phyloP scores from a whole-genome alignment of 129 eudicot species.

The Tanacetum coccineum region DNA sequence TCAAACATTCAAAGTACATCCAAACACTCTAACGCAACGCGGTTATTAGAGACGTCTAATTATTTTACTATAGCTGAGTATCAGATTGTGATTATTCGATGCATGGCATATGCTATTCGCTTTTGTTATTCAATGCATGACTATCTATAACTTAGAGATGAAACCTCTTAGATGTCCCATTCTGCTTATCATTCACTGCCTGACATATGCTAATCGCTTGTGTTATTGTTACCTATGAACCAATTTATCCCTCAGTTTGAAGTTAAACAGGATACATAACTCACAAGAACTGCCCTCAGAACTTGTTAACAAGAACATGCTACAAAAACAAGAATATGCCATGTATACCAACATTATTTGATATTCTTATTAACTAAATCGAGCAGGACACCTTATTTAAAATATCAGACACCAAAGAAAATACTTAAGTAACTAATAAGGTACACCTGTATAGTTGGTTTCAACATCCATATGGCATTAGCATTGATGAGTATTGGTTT shows the following conservation, averaged over 20 bases:
- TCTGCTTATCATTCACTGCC: constrained; percentile 12
- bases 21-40: too few relatives aligned
- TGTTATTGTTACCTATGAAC: constrained; percentile 9
- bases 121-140: too few relatives aligned
- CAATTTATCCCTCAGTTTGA: neutral
- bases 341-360: constrained; percentile 6
- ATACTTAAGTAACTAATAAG: constrained; percentile 12
- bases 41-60: too few relatives aligned
- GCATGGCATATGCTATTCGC: too few relatives aligned
- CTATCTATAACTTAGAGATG: too few relatives aligned
- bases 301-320: constrained; percentile 13
- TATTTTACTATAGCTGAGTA: too few relatives aligned
- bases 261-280: constrained; percentile 1
- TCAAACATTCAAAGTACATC: too few relatives aligned
- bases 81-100: too few relatives aligned
- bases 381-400: too few relatives aligned
- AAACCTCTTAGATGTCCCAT: neutral
- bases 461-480: constrained; percentile 43
- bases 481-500: constrained; percentile 42
- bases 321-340: constrained; percentile 10
- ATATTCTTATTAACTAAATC: constrained; percentile 11
- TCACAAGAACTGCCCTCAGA: constrained; percentile 11
- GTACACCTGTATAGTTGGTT: constrained; percentile 13
- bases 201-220: neutral
- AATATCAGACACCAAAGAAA: neutral